Evolutionary conservation across 805 yeast species (phyloP), one percentile per base, ranked within the genome.

Genomic region (Candida khao-thaluensis): DNA sequence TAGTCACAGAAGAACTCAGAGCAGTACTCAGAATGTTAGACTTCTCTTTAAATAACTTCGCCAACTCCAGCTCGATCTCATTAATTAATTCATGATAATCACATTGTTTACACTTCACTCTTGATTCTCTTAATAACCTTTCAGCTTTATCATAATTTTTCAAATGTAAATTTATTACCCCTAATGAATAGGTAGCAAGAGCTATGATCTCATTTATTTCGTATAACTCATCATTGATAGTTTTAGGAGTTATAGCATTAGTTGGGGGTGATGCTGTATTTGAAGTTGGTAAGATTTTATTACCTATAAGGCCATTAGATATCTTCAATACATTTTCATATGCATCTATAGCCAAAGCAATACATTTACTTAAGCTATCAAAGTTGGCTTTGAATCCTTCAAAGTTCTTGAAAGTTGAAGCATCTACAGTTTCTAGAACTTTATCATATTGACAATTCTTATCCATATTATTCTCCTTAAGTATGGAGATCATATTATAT

Each of bases 141-240:
- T 76, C 78, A 0, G 95, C 89, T 39, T 71, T 62, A 2, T 68
- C 72, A 40, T 75, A 67, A 8, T 80, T 63, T 1, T 81, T 76
- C 32, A 68, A 54, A 50, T 85, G 86, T n/a, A 82, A 60, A 30
- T 76, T 72, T 8, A 87, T 72, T 4, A 89, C 95, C 2, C 96
- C 98, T 28, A 86, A 67, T 0, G 96, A 95, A 54, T 85, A 90
- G 0, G 88, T 79, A 0, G 95, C 79, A 56, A 90, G 68, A 0
- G 95, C 93, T 29, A 84, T 79, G 1, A 85, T 78, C 46, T 85
- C 87, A 22, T 76, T 72, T 9, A 83, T 61, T 18, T 42, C 38
- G 11, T 6, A 14, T 11, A 27, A 22, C 22, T 41, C 36, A 17
- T 35, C 40, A 17, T 18, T 29, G 12, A 12, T 20, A 3, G 37